Evolutionary conservation across 495 filamentous ascomycete species (phyloP).

Genomic region (Penicillium crystallinum): DNA sequence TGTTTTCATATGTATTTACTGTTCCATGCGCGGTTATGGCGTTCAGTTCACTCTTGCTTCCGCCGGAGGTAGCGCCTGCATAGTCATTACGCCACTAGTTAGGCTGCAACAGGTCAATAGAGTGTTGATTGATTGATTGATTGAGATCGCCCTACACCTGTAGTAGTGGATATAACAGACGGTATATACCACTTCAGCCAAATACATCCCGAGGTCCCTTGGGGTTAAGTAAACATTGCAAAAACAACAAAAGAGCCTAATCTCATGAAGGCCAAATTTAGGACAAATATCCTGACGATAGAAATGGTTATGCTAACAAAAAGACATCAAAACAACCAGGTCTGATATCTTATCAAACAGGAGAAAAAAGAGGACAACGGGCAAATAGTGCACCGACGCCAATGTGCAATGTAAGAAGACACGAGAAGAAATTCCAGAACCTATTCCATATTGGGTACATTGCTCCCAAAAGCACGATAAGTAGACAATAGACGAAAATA

Average conservation of each 20-base stretch:
- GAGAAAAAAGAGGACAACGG: neutral
- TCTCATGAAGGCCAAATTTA: neutral
- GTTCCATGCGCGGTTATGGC: too few relatives aligned
- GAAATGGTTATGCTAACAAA: slow-evolving; percentile 1
- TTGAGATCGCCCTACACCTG: neutral
- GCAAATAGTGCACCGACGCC: slow-evolving; percentile 11
- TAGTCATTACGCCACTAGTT: too few relatives aligned
- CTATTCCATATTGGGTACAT: slow-evolving; percentile 3
- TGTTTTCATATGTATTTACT: too few relatives aligned
- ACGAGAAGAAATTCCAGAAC: neutral
- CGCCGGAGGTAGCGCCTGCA: too few relatives aligned
- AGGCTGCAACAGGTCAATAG: too few relatives aligned
- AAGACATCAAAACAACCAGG: slow-evolving; percentile 7
- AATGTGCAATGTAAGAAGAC: slow-evolving; percentile 11
- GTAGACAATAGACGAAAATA: slow-evolving; percentile 13
- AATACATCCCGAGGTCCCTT: neutral
- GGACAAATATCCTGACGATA: slow-evolving; percentile 6
- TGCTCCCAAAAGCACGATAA: slow-evolving; percentile 13
- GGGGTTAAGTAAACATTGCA: neutral
- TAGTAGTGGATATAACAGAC: neutral
- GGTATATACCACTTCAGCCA: neutral
- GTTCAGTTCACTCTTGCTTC: too few relatives aligned
- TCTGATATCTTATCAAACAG: slow-evolving; percentile 1
- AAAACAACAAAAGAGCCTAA: neutral
- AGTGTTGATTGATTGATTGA: too few relatives aligned